Conservation (phyloP, 345 rosid species). For the Clausena lansium region DNA sequence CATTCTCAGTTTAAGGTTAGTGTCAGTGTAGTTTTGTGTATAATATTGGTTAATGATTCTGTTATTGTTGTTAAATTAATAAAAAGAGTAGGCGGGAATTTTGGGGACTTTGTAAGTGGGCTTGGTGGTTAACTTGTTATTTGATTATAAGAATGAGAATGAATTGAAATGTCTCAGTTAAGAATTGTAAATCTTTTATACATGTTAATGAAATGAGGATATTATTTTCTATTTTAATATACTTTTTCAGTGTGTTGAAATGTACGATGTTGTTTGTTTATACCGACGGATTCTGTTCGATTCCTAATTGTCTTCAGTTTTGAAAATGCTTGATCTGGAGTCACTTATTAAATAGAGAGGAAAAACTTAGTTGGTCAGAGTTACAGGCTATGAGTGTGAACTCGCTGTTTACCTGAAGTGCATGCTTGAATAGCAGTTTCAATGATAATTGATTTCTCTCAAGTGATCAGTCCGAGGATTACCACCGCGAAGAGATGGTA, state of each 20-base stretch:
- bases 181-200: conserved; percentile 1
- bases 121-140: neutral
- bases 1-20: conserved; percentile 99
- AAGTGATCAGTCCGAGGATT: neutral
- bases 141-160: neutral
- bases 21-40: conserved; percentile 21
- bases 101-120: conserved; percentile 4
- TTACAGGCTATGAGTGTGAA: neutral
- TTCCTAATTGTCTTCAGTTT: neutral
- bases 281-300: neutral
- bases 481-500: neutral
- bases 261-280: neutral
- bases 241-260: neutral
- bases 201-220: conserved; percentile 4
- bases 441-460: neutral
- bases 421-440: neutral
- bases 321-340: neutral
- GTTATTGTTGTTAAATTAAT: conserved; percentile 12
- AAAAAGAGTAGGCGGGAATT: neutral
- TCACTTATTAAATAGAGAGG: neutral
- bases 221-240: neutral
- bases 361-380: neutral
- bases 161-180: neutral
- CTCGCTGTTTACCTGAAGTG: neutral
- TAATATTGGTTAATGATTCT: conserved; percentile 24